phyloP scores from a whole-genome alignment of 2,329 filamentous ascomycete species.

The Talaromyces sp. region DNA sequence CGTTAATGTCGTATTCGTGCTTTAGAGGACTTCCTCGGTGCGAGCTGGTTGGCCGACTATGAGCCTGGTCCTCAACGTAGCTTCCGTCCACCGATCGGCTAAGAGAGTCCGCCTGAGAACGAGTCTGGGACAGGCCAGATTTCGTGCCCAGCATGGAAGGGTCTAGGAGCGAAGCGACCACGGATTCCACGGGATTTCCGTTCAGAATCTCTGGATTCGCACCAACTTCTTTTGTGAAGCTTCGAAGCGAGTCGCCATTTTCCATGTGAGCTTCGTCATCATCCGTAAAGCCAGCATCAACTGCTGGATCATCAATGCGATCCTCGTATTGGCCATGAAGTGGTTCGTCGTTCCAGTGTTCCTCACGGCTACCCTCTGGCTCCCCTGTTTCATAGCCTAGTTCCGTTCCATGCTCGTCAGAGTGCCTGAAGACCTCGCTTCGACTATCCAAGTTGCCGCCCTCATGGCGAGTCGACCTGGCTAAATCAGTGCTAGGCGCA shows the following conservation, averaged over 20 bases:
- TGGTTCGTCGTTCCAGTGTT: slow-evolving; percentile 20
- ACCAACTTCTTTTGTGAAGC: slow-evolving; percentile 64
- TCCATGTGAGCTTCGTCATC: slow-evolving; percentile 35
- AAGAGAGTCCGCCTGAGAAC: slow-evolving; percentile 39
- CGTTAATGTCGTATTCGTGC: slow-evolving; percentile 34
- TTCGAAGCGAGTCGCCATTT: slow-evolving; percentile 49
- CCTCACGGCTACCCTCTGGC: slow-evolving; percentile 19
- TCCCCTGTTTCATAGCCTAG: slow-evolving; percentile 34
- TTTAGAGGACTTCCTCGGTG: slow-evolving; percentile 44
- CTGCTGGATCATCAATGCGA: background rate
- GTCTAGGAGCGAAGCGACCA: slow-evolving; percentile 83
- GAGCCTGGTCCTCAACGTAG: slow-evolving; percentile 17
- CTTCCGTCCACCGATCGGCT: slow-evolving; percentile 34
- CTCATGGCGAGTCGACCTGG: slow-evolving; percentile 51
- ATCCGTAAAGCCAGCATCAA: slow-evolving; percentile 53
- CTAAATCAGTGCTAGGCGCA: slow-evolving; percentile 55
- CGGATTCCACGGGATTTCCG: slow-evolving; percentile 73
- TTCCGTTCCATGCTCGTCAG: slow-evolving; percentile 29
- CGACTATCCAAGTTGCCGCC: slow-evolving; percentile 48
- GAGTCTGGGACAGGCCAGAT: slow-evolving; percentile 48
- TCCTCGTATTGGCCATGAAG: background rate
- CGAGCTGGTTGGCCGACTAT: slow-evolving; percentile 19
- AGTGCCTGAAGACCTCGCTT: slow-evolving; percentile 45
- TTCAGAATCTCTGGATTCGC: slow-evolving; percentile 73
- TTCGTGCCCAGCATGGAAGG: slow-evolving; percentile 68